These are phyloP conservation scores for Ophiostoma sp. DNA, from an alignment of 2,329 filamentous ascomycete species.

Conservation along the genomic window DNA sequence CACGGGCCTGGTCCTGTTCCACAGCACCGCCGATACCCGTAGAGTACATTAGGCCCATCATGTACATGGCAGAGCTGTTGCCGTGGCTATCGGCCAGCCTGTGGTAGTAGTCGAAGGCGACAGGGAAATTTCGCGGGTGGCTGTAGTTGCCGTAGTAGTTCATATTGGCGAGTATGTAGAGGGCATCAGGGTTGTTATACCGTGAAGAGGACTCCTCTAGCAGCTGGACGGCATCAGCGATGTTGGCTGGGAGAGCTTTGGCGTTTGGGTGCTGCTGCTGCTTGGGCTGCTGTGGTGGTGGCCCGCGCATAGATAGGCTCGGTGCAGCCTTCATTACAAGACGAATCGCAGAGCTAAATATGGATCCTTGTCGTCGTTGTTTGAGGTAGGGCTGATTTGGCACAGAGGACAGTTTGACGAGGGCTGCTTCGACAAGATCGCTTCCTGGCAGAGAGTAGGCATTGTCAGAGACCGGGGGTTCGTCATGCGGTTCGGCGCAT, in stretches of 20 bases:
- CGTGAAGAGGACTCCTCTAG: conserved; percentile 50
- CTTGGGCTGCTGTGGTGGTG: conserved; percentile 31
- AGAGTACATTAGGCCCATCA: conserved; percentile 93
- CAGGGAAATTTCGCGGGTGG: conserved; percentile 72
- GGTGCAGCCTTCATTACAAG: conserved; percentile 46
- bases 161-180: conserved; percentile 85
- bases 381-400: conserved; percentile 42
- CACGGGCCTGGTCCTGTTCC: conserved; percentile 80
- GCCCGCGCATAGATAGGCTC: conserved; percentile 44
- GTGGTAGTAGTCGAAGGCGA: conserved; percentile 76
- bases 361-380: conserved; percentile 41
- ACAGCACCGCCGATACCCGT: conserved; percentile 82
- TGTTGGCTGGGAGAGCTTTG: conserved; percentile 37
- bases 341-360: conserved; percentile 39
- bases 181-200: conserved; percentile 68
- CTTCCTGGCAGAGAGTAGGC: conserved; percentile 37
- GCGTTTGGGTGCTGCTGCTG: conserved; percentile 28
- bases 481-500: not conserved
- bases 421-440: conserved; percentile 49
- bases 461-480: conserved; percentile 14
- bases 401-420: conserved; percentile 46
- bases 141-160: conserved; percentile 96
- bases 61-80: conserved; percentile 89
- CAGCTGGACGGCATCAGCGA: conserved; percentile 48
- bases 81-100: conserved; percentile 69